Base-by-base conservation (phyloP, 2,329 filamentous ascomycete species). In the Alternaria ethzedia region DNA sequence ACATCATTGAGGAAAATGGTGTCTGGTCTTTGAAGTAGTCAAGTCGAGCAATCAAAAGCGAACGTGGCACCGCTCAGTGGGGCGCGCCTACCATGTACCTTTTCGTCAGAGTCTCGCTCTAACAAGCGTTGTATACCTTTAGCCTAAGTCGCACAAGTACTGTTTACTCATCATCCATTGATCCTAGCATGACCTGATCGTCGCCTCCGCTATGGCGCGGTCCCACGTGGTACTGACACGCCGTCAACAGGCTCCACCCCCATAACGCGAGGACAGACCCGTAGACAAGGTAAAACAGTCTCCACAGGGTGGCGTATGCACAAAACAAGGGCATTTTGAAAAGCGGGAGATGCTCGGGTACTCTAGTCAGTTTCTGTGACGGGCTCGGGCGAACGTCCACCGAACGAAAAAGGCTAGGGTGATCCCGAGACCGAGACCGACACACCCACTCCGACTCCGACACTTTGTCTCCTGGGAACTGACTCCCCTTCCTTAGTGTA, bases 1-100 rank as follows among this genome's bases (percentile, higher is more conserved):
- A 89, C 78, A 96, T 97, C 72, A 84, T 88, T 70, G 83, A 89
- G 67, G 84, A 87, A 72, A 85, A 87, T 61, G 90, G 87, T 0
- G 79, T 82, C 26, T 96, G 92, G 93, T 88, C 85, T 72, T 79
- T 96, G 77, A 85, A 85, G 78, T 88, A 79, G 70, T 66, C 50
- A 41, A 44, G 36, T 45, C 21, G 36, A n/a, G 28, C 28, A 26
- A 43, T 13, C 21, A 41, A 36, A 60, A 47, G 52, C 25, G 13
- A 60, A 47, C n/a, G 43, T 41, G 44, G 17, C 36, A 52, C 45
- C 23, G 45, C 47, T 45, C 36, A 36, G 11, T 20, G 44, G 32
- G 36, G 32, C 54, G 30, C 51, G 46, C 28, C 21, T 17, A 15
- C n/a, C 50, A 41, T 9, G 23, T 36, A 7, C 26, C 23, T 47